These are phyloP conservation scores for Cryptosporidium ryanae DNA, from an alignment of 169 alveolate species.

Conservation along the genomic window DNA sequence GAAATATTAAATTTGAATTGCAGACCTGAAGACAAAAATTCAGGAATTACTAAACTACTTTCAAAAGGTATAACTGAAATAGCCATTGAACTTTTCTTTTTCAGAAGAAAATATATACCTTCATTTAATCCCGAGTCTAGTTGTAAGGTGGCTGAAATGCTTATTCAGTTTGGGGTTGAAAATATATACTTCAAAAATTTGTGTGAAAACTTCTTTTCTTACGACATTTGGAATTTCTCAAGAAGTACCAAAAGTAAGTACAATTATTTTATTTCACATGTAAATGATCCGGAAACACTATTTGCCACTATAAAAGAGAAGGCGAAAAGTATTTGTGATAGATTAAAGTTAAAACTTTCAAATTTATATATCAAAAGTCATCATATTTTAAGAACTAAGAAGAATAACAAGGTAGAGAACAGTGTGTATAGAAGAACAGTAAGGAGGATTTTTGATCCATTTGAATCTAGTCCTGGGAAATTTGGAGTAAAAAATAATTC, in stretches of 20 bases:
- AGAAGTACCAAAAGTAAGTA: constrained; percentile 7
- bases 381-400: constrained; percentile 8
- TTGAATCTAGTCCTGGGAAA: neutral
- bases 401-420: neutral
- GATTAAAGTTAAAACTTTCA: constrained; percentile 28
- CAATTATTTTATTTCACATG: neutral
- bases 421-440: constrained; percentile 14
- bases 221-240: constrained; percentile 52
- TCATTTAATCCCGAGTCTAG: constrained; percentile 55
- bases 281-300: constrained; percentile 27
- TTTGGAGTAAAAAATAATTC: neutral
- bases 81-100: constrained; percentile 49
- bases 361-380: constrained; percentile 44
- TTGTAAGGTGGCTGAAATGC: constrained; percentile 29
- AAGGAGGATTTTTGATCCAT: constrained; percentile 17
- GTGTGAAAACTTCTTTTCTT: constrained; percentile 26
- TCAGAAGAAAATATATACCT: constrained; percentile 37
- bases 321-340: constrained; percentile 18
- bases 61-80: constrained; percentile 28
- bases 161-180: constrained; percentile 40
- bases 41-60: constrained; percentile 40
- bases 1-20: constrained; percentile 45
- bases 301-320: constrained; percentile 11
- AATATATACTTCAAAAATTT: constrained; percentile 20
- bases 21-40: neutral